phyloP scores from a whole-genome alignment of 768 basidiomycete species.

The Tricholoma matsutake region DNA sequence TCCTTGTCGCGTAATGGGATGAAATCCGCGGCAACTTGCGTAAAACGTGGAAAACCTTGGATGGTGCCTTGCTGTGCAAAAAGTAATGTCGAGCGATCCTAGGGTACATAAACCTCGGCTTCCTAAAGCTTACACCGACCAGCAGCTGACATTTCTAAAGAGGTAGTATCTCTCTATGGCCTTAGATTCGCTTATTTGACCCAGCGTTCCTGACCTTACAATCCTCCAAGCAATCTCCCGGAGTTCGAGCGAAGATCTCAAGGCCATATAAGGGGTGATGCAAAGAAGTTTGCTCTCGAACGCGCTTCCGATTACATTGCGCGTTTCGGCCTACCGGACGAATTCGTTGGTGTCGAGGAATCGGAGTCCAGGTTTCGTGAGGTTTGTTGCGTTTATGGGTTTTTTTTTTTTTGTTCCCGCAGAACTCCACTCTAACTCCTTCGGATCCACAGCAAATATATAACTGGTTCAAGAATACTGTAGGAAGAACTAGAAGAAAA shows the following conservation, averaged over 20 bases:
- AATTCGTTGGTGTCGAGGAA: slow-evolving; percentile 53
- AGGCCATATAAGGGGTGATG: slow-evolving; percentile 61
- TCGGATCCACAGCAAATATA: slow-evolving; percentile 54
- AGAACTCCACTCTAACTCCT: slow-evolving; percentile 12
- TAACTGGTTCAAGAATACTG: slow-evolving; percentile 74
- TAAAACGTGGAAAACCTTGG: slow-evolving; percentile 18
- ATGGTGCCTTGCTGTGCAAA: slow-evolving; percentile 11
- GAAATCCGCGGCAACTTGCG: slow-evolving; percentile 31
- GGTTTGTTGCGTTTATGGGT: slow-evolving; percentile 31
- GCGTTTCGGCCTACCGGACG: slow-evolving; percentile 55
- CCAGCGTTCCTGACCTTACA: slow-evolving; percentile 9
- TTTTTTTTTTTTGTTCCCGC: not conserved
- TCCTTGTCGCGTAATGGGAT: not conserved
- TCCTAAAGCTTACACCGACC: slow-evolving; percentile 63
- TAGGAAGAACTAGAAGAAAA: slow-evolving; percentile 57
- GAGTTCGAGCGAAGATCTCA: slow-evolving; percentile 61
- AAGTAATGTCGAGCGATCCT: slow-evolving; percentile 49
- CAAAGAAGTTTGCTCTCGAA: slow-evolving; percentile 66
- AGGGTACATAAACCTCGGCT: slow-evolving; percentile 64
- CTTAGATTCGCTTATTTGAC: slow-evolving; percentile 5
- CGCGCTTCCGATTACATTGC: slow-evolving; percentile 58
- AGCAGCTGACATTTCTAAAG: slow-evolving; percentile 57
- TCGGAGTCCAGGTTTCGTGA: slow-evolving; percentile 60
- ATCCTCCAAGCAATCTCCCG: slow-evolving; percentile 37
- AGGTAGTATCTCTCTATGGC: slow-evolving; percentile 31